Evolutionary conservation across 2,329 filamentous ascomycete genomes (phyloP).

Genomic region (Tolypocladium cylindrosporum): DNA sequence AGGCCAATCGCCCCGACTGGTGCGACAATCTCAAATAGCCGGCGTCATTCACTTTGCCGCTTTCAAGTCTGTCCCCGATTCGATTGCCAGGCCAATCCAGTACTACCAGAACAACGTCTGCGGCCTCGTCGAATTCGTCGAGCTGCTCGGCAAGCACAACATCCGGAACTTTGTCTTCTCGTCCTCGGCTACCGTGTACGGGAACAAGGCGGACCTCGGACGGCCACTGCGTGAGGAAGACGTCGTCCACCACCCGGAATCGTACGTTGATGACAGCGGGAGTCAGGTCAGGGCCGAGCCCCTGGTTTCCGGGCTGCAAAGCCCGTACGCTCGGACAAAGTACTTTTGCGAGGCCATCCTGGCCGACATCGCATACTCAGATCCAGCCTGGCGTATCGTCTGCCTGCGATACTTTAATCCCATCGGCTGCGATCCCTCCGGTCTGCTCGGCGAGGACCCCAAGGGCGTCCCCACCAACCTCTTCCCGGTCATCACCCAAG

Average conservation of each 20-base stretch:
- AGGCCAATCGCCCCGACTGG: not conserved
- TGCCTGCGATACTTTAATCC: constrained; percentile 60
- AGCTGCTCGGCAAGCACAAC: constrained; percentile 44
- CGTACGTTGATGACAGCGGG: constrained; percentile 31
- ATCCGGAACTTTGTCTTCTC: constrained; percentile 61
- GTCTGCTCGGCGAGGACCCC: constrained; percentile 54
- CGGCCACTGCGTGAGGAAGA: constrained; percentile 42
- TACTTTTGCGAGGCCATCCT: constrained; percentile 60
- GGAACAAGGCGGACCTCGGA: constrained; percentile 39
- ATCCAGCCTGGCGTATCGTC: constrained; percentile 52
- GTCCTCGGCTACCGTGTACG: constrained; percentile 59
- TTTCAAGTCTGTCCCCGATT: constrained; percentile 56
- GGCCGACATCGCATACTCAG: constrained; percentile 48
- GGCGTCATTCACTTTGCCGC: constrained; percentile 64
- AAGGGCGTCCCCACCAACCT: constrained; percentile 52
- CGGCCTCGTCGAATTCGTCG: constrained; percentile 50
- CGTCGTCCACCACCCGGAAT: constrained; percentile 38
- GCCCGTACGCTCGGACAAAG: constrained; percentile 57
- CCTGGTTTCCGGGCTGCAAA: constrained; percentile 42
- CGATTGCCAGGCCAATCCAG: constrained; percentile 46
- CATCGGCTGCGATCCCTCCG: constrained; percentile 54
- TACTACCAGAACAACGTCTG: constrained; percentile 62
- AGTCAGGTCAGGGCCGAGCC: constrained; percentile 5
- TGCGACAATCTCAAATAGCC: constrained; percentile 33
- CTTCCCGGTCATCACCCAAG: constrained; percentile 53